Conservation (phyloP, 139 green algal genomes). For the Micractinium conductrix region DNA sequence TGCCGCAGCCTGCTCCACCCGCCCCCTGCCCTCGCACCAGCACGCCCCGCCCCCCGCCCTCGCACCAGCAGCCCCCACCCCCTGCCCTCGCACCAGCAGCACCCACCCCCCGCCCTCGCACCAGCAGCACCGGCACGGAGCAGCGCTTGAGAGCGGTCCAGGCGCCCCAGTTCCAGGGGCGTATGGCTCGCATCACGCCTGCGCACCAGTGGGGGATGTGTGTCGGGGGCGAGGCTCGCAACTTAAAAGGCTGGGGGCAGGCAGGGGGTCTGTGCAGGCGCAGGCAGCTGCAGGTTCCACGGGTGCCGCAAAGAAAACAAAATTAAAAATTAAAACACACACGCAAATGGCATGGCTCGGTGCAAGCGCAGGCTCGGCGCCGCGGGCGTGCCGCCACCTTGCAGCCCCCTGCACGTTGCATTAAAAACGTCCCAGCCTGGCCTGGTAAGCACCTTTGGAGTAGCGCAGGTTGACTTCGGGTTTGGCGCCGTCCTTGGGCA, state of each 20-base stretch:
- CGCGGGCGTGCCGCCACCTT: not conserved
- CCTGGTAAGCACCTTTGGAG: not conserved
- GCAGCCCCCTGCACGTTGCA: not conserved
- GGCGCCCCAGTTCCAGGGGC: not conserved
- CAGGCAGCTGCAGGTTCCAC: too few species aligned
- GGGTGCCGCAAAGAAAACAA: not conserved
- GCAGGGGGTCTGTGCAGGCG: not conserved
- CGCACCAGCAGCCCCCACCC: too few species aligned
- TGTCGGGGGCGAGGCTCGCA: too few species aligned
- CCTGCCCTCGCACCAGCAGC: too few species aligned
- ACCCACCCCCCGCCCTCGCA: not conserved
- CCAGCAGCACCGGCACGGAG: not conserved
- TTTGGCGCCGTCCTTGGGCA: not conserved
- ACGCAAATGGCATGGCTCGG: too few species aligned
- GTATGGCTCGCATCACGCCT: not conserved
- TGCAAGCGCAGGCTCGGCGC: not conserved
- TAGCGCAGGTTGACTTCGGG: not conserved
- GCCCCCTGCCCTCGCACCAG: too few species aligned
- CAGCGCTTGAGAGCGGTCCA: not conserved
- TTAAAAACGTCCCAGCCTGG: not conserved
- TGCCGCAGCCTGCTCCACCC: too few species aligned
- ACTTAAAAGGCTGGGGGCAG: too few species aligned
- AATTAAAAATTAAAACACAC: not conserved
- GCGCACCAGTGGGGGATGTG: not conserved
- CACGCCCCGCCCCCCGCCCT: too few species aligned